These are phyloP conservation scores for Penicillium bialowiezense DNA, from an alignment of 495 filamentous ascomycete genomes.

Conservation along the genomic window DNA sequence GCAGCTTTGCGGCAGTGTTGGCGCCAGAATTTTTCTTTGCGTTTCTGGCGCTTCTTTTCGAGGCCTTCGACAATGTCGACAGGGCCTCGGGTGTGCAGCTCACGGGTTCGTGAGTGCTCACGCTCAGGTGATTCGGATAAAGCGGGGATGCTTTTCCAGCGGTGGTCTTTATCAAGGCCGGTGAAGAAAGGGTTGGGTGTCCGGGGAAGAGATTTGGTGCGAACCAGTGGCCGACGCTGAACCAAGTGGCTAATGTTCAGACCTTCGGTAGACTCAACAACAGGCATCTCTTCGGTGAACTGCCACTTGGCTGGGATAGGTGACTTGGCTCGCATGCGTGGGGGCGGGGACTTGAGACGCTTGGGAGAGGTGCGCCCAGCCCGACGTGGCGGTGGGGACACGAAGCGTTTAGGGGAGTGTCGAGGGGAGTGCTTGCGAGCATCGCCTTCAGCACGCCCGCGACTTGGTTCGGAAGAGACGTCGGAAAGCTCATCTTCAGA, in stretches of 20 bases:
- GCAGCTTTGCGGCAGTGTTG: conserved; percentile 71
- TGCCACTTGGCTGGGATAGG: conserved; percentile 29
- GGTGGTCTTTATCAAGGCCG: conserved; percentile 33
- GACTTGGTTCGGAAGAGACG: conserved; percentile 28
- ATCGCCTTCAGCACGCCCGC: conserved; percentile 31
- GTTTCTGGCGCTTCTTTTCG: conserved; percentile 87
- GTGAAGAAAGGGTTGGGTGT: conserved; percentile 67
- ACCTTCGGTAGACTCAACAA: conserved; percentile 26
- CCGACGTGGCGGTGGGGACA: conserved; percentile 62
- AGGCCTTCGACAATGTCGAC: conserved; percentile 97
- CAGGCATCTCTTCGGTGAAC: conserved; percentile 24
- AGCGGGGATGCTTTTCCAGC: conserved; percentile 32
- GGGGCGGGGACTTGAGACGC: conserved; percentile 61
- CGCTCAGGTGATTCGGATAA: conserved; percentile 34
- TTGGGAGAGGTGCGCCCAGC: conserved; percentile 67
- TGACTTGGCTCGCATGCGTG: conserved; percentile 30
- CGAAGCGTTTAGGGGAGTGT: conserved; percentile 44
- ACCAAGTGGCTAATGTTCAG: conserved; percentile 59
- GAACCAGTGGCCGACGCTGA: conserved; percentile 58
- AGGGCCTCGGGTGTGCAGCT: conserved; percentile 70
- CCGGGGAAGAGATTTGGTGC: conserved; percentile 77
- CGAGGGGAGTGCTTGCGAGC: conserved; percentile 31
- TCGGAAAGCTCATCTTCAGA: conserved; percentile 48
- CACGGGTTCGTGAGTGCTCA: conserved; percentile 38
- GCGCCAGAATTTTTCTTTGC: conserved; percentile 84